These are phyloP conservation scores for Aspergillus vadensis DNA, from an alignment of 2,329 filamentous ascomycete genomes.

Conservation along the genomic window DNA sequence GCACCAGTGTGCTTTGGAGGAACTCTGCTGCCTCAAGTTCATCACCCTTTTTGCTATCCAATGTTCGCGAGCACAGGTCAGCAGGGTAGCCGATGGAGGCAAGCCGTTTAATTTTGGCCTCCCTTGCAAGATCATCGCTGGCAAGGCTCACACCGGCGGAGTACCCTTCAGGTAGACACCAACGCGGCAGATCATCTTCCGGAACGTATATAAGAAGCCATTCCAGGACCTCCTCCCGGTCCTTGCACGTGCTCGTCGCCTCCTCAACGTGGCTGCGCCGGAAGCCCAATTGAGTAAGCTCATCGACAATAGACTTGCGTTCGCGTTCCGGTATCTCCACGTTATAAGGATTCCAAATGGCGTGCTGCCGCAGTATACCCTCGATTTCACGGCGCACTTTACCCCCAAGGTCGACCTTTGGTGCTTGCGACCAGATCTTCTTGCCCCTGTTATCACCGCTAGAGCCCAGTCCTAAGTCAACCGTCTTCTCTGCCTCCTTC, in stretches of 20 bases:
- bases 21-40: constrained; percentile 76
- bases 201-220: constrained; percentile 97
- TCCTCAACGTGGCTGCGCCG: constrained; percentile 87
- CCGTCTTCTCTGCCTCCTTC: constrained; percentile 67
- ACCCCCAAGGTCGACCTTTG: constrained; percentile 90
- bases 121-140: constrained; percentile 75
- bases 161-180: constrained; percentile 90
- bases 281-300: constrained; percentile 79
- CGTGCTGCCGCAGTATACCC: constrained; percentile 72
- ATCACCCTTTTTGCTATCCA: constrained; percentile 69
- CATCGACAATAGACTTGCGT: constrained; percentile 65
- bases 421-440: constrained; percentile 79
- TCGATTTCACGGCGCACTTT: constrained; percentile 79
- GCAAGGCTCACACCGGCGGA: constrained; percentile 86
- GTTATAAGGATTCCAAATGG: constrained; percentile 83
- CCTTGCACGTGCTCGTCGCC: constrained; percentile 82
- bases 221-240: constrained; percentile 87
- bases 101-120: constrained; percentile 80
- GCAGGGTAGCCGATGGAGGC: constrained; percentile 79
- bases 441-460: constrained; percentile 50
- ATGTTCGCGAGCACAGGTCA: constrained; percentile 77
- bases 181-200: constrained; percentile 90
- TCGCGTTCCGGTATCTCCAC: constrained; percentile 64
- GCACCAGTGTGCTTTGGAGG: constrained; percentile 72
- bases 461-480: constrained; percentile 52